A percentile compares a stretch with the other conserved stretches of the same genome.
These are phyloP conservation scores for Bryoglossum gracile DNA, from an alignment of 495 filamentous ascomycete genomes.

Conservation along the genomic window DNA sequence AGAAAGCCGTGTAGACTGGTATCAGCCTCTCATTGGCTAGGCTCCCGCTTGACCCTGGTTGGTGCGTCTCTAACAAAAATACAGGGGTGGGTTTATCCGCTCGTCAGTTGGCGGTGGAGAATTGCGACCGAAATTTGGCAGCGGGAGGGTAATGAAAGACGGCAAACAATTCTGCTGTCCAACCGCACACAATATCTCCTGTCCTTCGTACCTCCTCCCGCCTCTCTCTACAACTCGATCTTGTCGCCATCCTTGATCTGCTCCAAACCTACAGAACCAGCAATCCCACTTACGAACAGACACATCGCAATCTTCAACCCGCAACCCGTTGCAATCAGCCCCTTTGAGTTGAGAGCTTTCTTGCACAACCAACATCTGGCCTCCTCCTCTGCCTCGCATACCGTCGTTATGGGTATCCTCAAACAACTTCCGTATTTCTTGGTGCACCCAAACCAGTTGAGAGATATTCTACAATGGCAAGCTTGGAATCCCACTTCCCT, in stretches of 20 bases:
- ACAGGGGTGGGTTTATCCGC: not conserved
- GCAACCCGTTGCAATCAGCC: too few relatives aligned
- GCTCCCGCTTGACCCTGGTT: not conserved
- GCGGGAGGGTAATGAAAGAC: too few relatives aligned
- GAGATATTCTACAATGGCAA: slow-evolving; percentile 90
- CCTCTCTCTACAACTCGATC: not conserved
- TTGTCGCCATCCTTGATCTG: not conserved
- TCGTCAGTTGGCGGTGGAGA: too few relatives aligned
- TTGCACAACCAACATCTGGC: too few relatives aligned
- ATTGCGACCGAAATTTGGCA: too few relatives aligned
- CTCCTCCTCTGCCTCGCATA: slow-evolving; percentile 2
- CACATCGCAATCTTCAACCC: too few relatives aligned
- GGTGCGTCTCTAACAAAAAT: too few relatives aligned
- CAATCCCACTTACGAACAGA: too few relatives aligned
- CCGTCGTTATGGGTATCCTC: slow-evolving; percentile 35
- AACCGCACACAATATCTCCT: not conserved
- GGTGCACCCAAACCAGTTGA: slow-evolving; percentile 71
- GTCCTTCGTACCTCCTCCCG: not conserved
- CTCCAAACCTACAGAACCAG: too few relatives aligned
- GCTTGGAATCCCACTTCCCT: not conserved
- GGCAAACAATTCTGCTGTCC: not conserved
- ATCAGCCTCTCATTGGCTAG: too few relatives aligned
- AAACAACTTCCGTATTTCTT: slow-evolving; percentile 62
- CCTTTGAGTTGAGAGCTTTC: too few relatives aligned
- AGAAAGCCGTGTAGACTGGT: too few relatives aligned